Evolutionary conservation across 352 stramenopile genomes (phyloP), one percentile per base, ranked within the genome.

Genomic region (Pythium folliculosum): DNA sequence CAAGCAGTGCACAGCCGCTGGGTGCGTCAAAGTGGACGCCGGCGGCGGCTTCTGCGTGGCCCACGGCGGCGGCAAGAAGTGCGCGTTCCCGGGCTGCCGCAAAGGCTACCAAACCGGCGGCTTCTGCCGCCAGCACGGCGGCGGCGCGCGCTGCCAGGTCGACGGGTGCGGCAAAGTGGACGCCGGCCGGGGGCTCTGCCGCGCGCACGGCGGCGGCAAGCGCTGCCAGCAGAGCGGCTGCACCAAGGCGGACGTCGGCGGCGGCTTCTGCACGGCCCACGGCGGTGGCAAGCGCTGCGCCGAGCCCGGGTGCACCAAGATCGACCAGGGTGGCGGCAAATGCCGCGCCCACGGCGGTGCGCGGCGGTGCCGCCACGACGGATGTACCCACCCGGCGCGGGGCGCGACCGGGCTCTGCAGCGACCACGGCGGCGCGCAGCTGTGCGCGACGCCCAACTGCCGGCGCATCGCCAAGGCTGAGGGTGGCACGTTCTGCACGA

Each of bases 61-160:
- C 17, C 88, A 96, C 45, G 88, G 88, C 61, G 88, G 88, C 58
- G 88, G 88, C 52, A 93, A 89, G 63, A 92, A 92, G 61, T 95
- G 86, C 53, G 81, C 76, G 14, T 91, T 84, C 51, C 73, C 77
- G 7, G 83, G 81, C 0, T 95, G 86, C 62, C 72, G 58, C 6
- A 95, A 95, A 67, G 86, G 86, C 2, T 91, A 91, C 48, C 86
- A 95, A 57, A 90, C 83, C 0, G 86, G 86, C 67, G 85, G 85
- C 1, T 95, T 89, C 65, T 95, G 84, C 51, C 69, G 84, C 47
- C 75, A 80, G 21, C 86, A 95, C 62, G 86, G 86, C 32, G 86
- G 86, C 22, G 86, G 86, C n/a, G 82, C 84, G 14, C 81, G 85
- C 16, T 95, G 86, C 59, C 89, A 91, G 38, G 77, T 92, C 32